phyloP scores from a whole-genome alignment of 2,329 filamentous ascomycete genomes.

The Exophiala xenobiotica region DNA sequence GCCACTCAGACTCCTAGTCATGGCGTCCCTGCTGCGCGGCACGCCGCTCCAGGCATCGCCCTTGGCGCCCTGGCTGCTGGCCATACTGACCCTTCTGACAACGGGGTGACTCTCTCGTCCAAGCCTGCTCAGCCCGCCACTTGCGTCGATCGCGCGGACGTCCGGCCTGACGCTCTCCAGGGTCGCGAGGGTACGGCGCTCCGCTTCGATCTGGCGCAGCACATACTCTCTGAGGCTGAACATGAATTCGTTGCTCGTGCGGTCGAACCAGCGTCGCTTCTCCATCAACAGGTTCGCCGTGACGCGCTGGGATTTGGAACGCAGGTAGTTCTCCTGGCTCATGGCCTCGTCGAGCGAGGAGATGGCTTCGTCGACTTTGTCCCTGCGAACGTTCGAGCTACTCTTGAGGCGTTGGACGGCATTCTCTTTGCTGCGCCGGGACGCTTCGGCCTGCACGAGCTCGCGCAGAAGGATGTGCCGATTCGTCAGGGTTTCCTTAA shows the following conservation, averaged over 20 bases:
- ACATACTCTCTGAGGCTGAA: conserved; percentile 87
- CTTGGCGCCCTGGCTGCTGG: conserved; percentile 89
- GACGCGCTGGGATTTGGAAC: conserved; percentile 82
- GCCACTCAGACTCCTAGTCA: conserved; percentile 73
- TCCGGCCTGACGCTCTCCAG: conserved; percentile 93
- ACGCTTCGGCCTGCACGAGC: conserved; percentile 84
- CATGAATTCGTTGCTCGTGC: conserved; percentile 81
- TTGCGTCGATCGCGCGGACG: conserved; percentile 86
- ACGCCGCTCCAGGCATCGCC: conserved; percentile 99
- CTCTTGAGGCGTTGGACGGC: conserved; percentile 87
- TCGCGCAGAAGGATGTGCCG: conserved; percentile 94
- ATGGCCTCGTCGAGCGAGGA: conserved; percentile 82
- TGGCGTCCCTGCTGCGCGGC: conserved; percentile 74
- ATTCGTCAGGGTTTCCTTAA: conserved; percentile 97
- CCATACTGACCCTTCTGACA: conserved; percentile 70
- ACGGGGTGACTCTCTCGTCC: conserved; percentile 84
- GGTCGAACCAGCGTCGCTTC: conserved; percentile 84
- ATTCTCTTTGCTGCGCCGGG: conserved; percentile 75
- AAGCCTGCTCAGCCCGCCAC: conserved; percentile 83
- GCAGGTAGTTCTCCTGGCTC: conserved; percentile 75
- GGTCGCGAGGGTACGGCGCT: conserved; percentile 84
- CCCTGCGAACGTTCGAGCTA: conserved; percentile 79
- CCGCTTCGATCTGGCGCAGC: conserved; percentile 89
- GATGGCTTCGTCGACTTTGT: conserved; percentile 99
- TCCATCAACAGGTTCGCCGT: conserved; percentile 86